Percentiles rank a stretch among this genome's conserved stretches.
Conservation (phyloP, 148 eudicot species). For the Amaranthus palmeri region DNA sequence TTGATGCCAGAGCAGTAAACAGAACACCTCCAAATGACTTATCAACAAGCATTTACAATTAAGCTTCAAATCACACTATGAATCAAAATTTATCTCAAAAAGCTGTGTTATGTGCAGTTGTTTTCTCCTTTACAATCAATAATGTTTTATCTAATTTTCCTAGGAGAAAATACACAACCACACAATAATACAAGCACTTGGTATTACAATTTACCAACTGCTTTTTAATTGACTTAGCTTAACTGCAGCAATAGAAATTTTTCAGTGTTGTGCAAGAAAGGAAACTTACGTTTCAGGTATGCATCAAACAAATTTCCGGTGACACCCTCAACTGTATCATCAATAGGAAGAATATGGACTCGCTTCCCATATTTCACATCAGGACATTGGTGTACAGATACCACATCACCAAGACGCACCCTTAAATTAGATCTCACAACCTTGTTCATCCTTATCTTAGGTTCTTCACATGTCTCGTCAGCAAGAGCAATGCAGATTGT, state of each 20-base stretch:
- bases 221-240: not conserved
- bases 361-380: slow-evolving; percentile 88
- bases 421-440: slow-evolving; percentile 74
- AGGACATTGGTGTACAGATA: slow-evolving; percentile 83
- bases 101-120: not conserved
- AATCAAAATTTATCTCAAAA: not conserved
- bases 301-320: slow-evolving; percentile 86
- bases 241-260: not conserved
- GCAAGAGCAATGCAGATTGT: slow-evolving; percentile 92
- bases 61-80: not conserved
- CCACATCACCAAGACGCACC: slow-evolving; percentile 85
- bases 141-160: not conserved
- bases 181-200: not conserved
- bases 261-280: not conserved
- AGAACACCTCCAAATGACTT: too few species aligned
- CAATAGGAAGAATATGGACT: slow-evolving; percentile 83
- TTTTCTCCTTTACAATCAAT: not conserved
- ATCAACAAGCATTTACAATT: not conserved
- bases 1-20: not conserved
- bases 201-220: not conserved
- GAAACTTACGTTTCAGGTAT: slow-evolving; percentile 67
- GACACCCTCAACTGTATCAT: slow-evolving; percentile 81
- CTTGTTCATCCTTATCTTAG: slow-evolving; percentile 80
- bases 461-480: slow-evolving; percentile 81
- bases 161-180: not conserved